Evolutionary conservation across 306 rosid species (phyloP).

Genomic region (Mimosa bimucronata): DNA sequence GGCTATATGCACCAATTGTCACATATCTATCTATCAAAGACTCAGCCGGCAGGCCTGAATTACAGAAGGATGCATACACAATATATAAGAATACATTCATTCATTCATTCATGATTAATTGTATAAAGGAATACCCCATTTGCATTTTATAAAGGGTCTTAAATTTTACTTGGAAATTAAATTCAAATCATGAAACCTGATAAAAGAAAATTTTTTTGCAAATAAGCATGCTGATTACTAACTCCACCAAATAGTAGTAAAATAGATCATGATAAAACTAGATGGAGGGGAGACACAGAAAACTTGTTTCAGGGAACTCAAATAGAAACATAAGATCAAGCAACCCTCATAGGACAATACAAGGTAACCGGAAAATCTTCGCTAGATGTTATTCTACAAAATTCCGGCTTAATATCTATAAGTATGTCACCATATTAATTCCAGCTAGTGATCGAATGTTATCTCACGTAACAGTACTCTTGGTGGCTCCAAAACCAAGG

Average conservation of each 20-base stretch:
- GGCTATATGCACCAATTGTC: conserved; percentile 90
- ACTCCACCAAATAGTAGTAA: conserved; percentile 15
- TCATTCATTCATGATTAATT: conserved; percentile 1
- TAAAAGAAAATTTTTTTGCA: conserved; percentile 7
- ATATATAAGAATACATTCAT: conserved; percentile 30
- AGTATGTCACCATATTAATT: conserved; percentile 3
- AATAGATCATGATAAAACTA: conserved; percentile 1
- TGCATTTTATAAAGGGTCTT: not conserved
- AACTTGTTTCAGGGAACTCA: not conserved
- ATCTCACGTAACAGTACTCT: not conserved
- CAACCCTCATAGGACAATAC: not conserved
- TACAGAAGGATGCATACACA: conserved; percentile 29
- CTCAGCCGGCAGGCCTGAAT: conserved; percentile 94
- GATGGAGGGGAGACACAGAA: conserved; percentile 7
- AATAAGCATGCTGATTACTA: conserved; percentile 26
- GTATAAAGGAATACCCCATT: not conserved
- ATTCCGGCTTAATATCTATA: too few relatives aligned
- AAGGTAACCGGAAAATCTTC: too few relatives aligned
- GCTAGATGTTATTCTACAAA: too few relatives aligned
- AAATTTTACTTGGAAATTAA: conserved; percentile 14
- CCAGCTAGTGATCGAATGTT: conserved; percentile 6
- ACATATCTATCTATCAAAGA: conserved; percentile 84
- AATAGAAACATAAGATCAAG: not conserved
- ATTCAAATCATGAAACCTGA: not conserved
- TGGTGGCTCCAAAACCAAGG: not conserved